Evolutionary conservation across 208 protist genomes (phyloP).

Genomic region (Acanthamoeba triangularis): DNA sequence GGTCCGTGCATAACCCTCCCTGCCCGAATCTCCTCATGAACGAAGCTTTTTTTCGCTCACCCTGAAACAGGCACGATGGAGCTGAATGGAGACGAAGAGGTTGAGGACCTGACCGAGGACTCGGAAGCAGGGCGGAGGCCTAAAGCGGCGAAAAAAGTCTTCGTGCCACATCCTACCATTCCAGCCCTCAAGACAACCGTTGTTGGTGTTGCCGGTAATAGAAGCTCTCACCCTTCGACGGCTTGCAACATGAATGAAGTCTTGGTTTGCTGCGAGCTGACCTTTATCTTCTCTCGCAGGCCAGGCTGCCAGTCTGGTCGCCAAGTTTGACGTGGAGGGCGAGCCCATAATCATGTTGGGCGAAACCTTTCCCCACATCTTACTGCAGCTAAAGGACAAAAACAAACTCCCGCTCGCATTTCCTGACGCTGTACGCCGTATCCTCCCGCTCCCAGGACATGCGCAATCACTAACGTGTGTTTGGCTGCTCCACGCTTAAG

Average conservation of each 20-base stretch:
- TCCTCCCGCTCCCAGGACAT: not conserved
- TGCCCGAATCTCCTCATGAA: too few species aligned
- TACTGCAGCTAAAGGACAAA: constrained; percentile 1
- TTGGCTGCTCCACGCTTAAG: not conserved
- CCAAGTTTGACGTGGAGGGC: not conserved
- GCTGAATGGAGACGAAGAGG: too few species aligned
- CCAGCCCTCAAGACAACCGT: not conserved
- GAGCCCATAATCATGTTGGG: not conserved
- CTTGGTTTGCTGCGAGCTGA: not conserved
- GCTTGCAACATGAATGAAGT: not conserved
- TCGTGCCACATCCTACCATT: not conserved
- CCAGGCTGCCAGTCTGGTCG: not conserved
- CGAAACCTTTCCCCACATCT: not conserved
- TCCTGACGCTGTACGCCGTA: not conserved
- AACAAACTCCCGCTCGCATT: not conserved
- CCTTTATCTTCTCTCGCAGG: not conserved
- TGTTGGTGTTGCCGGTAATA: not conserved
- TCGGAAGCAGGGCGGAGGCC: too few species aligned
- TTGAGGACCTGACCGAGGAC: too few species aligned
- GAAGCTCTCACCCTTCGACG: not conserved
- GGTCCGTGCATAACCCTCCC: not conserved
- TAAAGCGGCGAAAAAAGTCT: not conserved
- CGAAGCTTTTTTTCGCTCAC: too few species aligned
- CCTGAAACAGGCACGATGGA: too few species aligned
- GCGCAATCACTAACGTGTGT: not conserved